Base-by-base conservation (phyloP, 208 protist species). In the Wallacemonas rigidus region DNA sequence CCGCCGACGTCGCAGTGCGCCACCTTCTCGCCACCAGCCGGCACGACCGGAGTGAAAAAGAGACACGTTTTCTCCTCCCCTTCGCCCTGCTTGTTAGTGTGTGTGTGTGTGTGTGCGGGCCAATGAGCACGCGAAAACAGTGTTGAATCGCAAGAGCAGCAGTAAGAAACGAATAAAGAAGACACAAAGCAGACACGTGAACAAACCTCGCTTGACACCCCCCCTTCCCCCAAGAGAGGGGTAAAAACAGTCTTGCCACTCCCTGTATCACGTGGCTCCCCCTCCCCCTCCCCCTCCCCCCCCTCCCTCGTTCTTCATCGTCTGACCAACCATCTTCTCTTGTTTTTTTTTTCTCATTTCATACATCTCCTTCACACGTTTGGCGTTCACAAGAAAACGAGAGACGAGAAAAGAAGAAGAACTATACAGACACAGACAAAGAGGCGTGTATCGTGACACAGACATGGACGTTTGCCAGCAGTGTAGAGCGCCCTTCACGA, bases 401-500 rank as follows among this genome's bases (percentile, higher is more conserved):
- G 26, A 26, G 26, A 26, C 26, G 26, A 26, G 26, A 26, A 26
- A 26, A 26, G 26, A 26, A 26, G 26, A 26, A 26, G 26, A 26
- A 26, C 26, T 26, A 26, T 26, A 26, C 26, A 26, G 26, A 26
- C 26, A 26, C 26, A 26, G 26, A 0, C 26, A 26, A 0, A 26
- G 26, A 26, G 26, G 26, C 26, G 26, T 26, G 26, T 26, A 26
- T 26, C 26, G 26, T 26, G 26, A 26, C 26, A 26, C 26, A 26
- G 26, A 17, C 12, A 69, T 72, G 57, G 47, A 44, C 2, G 50
- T 71, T 43, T 95, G 91, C 54, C 57, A 77, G 6, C 67, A 85
- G 35, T 97, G 92, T 76, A 87, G 90, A 36, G 64, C 88, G 14
- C n/a, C 74, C 11, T 95, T 89, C 68, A 90, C 71, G 43, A 92